Evolutionary conservation across 2,329 filamentous ascomycete species (phyloP), one percentile per base, ranked within the genome.

Genomic region (Colletotrichum cuscutae): DNA sequence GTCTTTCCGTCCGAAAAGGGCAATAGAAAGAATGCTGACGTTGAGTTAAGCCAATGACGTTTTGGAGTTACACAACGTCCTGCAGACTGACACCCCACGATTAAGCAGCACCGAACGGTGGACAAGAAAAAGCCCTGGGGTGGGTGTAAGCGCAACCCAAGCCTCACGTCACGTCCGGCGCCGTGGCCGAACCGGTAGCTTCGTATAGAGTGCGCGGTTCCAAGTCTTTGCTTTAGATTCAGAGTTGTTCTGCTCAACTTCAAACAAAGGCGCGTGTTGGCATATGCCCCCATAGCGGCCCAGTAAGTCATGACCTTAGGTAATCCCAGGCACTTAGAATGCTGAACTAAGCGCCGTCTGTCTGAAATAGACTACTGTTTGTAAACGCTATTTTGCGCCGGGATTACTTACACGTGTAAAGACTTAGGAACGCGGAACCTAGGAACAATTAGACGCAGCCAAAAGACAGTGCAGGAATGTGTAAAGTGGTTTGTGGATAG

Each of bases 381-480:
- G 12, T 35, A 63, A 35, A 63, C 28, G 54, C 28, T 64, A 24
- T 54, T 28, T 54, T 26, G 5, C 22, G 19, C 19, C 42, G 15
- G 15, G 15, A 19, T 11, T 4, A 35, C 32, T 49, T 49, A n/a
- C 42, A 49, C 42, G 42, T 49, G 42, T 46, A 19, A 24, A 22
- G 37, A 24, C 59, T 52, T 19, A 61, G 26, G 59, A 5, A 62
- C 59, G 59, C 37, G 37, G 59, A n/a, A 28, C 37, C 59, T 26
- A 24, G 35, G 32, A 60, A 2, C 3, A 9, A 19, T 4, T 15
- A 58, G 28, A 32, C 5, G 19, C 8, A n/a, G 7, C 28, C 35
- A 4, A 37, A 4, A 37, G 11, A 71, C 68, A 72, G 70, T 69
- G 70, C 70, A 72, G 70, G 70, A 72, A 72, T 30, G n/a, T 69